These are phyloP conservation scores for Gossypium herbaceum DNA, from an alignment of 345 rosid genomes.

Conservation along the genomic window DNA sequence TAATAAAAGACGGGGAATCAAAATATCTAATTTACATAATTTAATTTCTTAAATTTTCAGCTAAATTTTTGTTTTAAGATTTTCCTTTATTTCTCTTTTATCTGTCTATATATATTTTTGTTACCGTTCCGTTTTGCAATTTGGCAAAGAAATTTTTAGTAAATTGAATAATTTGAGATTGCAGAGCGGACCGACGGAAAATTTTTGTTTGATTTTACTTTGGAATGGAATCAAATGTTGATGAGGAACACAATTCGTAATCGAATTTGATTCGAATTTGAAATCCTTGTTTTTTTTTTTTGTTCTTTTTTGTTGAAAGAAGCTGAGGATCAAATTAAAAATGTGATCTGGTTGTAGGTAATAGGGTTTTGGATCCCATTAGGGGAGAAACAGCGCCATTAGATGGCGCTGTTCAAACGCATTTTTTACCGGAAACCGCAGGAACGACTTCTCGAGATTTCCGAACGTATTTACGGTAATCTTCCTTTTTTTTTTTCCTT, in stretches of 20 bases:
- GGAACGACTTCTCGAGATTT: constrained; percentile 98
- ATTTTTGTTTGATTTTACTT: background rate
- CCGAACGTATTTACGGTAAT: constrained; percentile 91
- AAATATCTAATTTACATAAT: background rate
- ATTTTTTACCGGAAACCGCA: constrained; percentile 99
- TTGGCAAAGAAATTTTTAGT: background rate
- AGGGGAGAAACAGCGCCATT: constrained; percentile 97
- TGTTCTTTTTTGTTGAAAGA: constrained; percentile 6
- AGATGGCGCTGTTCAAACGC: constrained; percentile 99
- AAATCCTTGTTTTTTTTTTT: constrained; percentile 34
- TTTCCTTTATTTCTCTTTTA: background rate
- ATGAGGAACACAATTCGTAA: background rate
- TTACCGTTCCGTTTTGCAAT: background rate
- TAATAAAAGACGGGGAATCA: background rate
- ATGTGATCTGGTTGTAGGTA: constrained; percentile 33
- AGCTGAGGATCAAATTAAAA: constrained; percentile 18
- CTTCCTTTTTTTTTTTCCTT: background rate
- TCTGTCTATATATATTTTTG: background rate
- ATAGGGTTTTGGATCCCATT: constrained; percentile 76
- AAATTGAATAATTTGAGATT: background rate
- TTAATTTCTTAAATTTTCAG: background rate
- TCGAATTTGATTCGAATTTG: background rate
- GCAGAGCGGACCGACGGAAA: background rate
- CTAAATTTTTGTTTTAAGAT: background rate
- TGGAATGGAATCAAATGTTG: constrained; percentile 13